Percentiles rank a stretch among this genome's conserved stretches.
Conservation (phyloP, 2,329 filamentous ascomycete species). For the Pleochaeta shiraiana region DNA sequence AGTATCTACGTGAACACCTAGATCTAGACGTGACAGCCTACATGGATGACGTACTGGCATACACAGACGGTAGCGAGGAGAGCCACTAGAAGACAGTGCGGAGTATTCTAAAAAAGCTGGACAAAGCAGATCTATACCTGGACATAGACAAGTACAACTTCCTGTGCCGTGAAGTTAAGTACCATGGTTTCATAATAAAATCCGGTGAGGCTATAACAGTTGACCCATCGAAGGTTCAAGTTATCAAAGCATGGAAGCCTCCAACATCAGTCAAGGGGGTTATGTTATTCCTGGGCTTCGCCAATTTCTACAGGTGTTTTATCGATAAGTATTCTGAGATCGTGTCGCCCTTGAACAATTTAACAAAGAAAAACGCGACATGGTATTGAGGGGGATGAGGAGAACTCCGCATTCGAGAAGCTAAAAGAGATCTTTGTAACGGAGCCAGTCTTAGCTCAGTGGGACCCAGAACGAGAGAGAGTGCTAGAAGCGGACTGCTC, state of each 20-base stretch:
- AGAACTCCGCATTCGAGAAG: not conserved
- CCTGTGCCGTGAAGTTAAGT: not conserved
- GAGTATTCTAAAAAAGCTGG: no score
- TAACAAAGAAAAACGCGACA: not conserved
- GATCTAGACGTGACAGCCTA: no score
- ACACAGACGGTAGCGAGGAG: no score
- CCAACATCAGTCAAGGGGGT: not conserved
- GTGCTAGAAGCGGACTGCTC: not conserved
- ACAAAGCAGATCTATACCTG: not conserved
- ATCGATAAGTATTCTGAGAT: not conserved
- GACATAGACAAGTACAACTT: not conserved
- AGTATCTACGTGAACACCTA: not conserved
- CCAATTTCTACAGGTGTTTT: not conserved
- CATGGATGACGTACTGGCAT: no score
- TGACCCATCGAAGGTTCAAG: not conserved
- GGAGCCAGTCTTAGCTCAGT: not conserved
- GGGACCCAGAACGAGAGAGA: not conserved
- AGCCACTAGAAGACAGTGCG: no score
- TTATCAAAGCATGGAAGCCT: not conserved
- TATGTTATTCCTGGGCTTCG: not conserved
- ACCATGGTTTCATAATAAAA: not conserved
- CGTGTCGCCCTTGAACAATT: not conserved
- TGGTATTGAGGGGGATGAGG: not conserved
- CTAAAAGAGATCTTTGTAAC: not conserved
- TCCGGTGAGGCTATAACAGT: not conserved